Percentiles rank a stretch among this genome's conserved stretches.
Conservation (phyloP, 768 basidiomycete genomes). For the Suillus discolor region DNA sequence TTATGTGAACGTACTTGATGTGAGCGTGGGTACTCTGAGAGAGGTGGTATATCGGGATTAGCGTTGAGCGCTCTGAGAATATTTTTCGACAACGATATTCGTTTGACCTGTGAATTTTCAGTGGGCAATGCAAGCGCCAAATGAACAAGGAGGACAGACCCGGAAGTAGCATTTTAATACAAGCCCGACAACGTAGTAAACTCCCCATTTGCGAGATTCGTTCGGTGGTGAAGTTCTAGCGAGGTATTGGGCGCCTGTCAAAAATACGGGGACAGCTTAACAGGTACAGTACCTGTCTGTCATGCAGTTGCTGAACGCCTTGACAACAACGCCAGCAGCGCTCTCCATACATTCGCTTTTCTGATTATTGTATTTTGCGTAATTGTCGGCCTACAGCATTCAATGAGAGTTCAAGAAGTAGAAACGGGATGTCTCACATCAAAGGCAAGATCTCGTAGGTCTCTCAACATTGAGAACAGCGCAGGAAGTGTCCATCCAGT, state of each 20-base stretch:
- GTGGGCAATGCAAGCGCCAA: conserved; percentile 6
- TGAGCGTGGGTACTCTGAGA: conserved; percentile 75
- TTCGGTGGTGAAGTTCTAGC: conserved; percentile 65
- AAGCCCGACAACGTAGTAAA: conserved; percentile 90
- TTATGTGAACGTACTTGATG: conserved; percentile 64
- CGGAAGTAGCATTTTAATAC: conserved; percentile 95
- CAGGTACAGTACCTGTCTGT: conserved; percentile 63
- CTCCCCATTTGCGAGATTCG: conserved; percentile 85
- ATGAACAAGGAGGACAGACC: conserved; percentile 44
- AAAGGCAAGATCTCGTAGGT: conserved; percentile 82
- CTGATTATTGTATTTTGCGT: conserved; percentile 57
- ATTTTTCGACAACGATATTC: conserved; percentile 90
- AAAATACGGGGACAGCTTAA: not conserved
- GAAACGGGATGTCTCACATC: conserved; percentile 53
- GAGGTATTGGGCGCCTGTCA: conserved; percentile 3
- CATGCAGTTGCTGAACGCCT: conserved; percentile 88
- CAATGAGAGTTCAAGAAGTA: not conserved
- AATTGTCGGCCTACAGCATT: conserved; percentile 55
- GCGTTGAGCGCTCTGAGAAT: conserved; percentile 88
- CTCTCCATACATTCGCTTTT: conserved; percentile 79
- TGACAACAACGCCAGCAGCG: conserved; percentile 82
- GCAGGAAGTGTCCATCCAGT: conserved; percentile 87
- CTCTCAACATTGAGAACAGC: conserved; percentile 78
- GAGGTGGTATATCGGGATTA: conserved; percentile 80
- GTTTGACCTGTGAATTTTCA: conserved; percentile 63